Conservation (phyloP, 1,284 basidiomycete species). For the Abortiporus biennis region DNA sequence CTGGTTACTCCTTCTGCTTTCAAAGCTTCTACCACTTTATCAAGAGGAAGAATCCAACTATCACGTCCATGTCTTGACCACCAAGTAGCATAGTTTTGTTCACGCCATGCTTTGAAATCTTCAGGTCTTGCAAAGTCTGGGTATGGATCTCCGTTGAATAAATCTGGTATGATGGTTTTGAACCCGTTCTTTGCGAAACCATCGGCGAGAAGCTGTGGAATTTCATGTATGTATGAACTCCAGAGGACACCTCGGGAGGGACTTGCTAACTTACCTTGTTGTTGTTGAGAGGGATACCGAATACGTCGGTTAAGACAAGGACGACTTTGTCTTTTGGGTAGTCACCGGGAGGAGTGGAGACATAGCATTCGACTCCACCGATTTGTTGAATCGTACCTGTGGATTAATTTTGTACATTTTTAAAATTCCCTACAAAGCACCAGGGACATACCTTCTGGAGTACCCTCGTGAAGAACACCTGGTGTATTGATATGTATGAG, state of each 20-base stretch:
- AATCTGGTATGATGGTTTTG: conserved; percentile 54
- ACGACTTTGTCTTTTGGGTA: conserved; percentile 54
- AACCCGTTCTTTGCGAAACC: conserved; percentile 71
- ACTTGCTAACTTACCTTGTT: conserved; percentile 30
- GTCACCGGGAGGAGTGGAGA: conserved; percentile 40
- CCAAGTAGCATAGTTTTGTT: conserved; percentile 67
- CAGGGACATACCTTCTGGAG: conserved; percentile 33
- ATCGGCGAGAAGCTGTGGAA: conserved; percentile 54
- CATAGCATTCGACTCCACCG: conserved; percentile 43
- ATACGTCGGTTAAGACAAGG: conserved; percentile 56
- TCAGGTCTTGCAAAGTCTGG: conserved; percentile 87
- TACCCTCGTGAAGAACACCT: conserved; percentile 56
- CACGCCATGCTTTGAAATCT: no score
- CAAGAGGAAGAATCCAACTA: conserved; percentile 43
- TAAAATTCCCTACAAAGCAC: neutral
- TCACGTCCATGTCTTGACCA: conserved; percentile 37
- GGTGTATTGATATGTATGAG: neutral
- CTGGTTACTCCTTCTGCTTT: conserved; percentile 50
- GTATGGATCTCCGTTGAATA: conserved; percentile 55
- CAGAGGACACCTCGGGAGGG: neutral
- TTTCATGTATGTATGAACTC: conserved; percentile 5
- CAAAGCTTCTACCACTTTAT: conserved; percentile 52
- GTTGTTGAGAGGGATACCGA: conserved; percentile 57
- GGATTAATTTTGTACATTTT: no score
- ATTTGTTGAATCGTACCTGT: conserved; percentile 39